Conservation (phyloP, 2,329 filamentous ascomycete species). For the Claviceps arundinis region DNA sequence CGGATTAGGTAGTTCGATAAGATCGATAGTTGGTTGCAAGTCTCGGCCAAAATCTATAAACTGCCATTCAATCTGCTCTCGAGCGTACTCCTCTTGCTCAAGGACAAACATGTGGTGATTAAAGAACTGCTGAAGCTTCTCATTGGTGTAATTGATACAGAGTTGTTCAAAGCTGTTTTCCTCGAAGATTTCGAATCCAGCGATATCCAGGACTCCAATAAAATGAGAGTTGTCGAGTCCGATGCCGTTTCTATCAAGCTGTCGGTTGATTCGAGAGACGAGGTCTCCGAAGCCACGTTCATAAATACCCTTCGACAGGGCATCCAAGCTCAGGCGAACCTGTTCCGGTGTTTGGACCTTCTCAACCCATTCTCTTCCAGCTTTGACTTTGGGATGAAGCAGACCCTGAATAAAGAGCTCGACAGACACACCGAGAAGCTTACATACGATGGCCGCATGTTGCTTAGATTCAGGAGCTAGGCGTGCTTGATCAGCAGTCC, state of each 20-base stretch:
- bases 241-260: conserved; percentile 75
- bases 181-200: conserved; percentile 97
- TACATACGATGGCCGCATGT: conserved; percentile 67
- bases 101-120: conserved; percentile 99
- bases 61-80: conserved; percentile 98
- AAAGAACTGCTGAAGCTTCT: conserved; percentile 98
- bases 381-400: conserved; percentile 86
- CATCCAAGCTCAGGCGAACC: conserved; percentile 78
- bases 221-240: conserved; percentile 84
- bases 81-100: conserved; percentile 94
- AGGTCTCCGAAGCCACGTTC: conserved; percentile 91
- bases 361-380: conserved; percentile 94
- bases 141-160: conserved; percentile 99
- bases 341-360: conserved; percentile 97
- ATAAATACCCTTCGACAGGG: conserved; percentile 92
- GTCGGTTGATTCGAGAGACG: conserved; percentile 79
- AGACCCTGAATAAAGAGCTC: conserved; percentile 82
- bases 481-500: conserved; percentile 80
- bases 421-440: conserved; percentile 67
- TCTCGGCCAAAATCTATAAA: conserved; percentile 99
- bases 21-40: conserved; percentile 90
- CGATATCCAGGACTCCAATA: conserved; percentile 96
- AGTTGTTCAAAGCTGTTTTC: conserved; percentile 97
- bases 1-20: conserved; percentile 90
- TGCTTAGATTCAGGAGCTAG: conserved; percentile 61